Evolutionary conservation across 257 asterid species (phyloP).

Genomic region (Paraleonurus japonicus): DNA sequence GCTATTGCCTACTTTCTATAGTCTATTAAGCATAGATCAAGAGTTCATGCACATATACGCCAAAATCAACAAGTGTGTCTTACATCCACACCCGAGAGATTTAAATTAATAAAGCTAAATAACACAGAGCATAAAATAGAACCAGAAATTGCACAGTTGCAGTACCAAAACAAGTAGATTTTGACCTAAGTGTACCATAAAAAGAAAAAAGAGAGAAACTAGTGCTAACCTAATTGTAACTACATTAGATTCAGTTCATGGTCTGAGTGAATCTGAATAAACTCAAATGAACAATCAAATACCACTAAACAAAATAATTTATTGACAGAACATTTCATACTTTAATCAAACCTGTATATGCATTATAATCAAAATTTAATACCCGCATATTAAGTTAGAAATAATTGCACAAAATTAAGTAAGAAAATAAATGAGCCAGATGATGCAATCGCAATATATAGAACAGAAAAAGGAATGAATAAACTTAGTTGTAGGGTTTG

Average conservation of each 20-base stretch:
- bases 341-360: not conserved
- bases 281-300: constrained; percentile 8
- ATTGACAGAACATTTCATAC: constrained; percentile 1
- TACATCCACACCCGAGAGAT: not conserved
- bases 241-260: constrained; percentile 31
- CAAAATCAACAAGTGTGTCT: constrained; percentile 7
- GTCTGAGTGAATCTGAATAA: constrained; percentile 22
- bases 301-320: not conserved
- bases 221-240: constrained; percentile 19
- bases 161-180: not conserved
- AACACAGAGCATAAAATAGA: not conserved
- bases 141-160: constrained; percentile 12
- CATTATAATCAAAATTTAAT: not conserved
- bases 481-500: constrained; percentile 30
- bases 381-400: not conserved
- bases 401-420: not conserved
- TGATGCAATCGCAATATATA: not conserved
- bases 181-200: not conserved
- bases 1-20: not conserved
- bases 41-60: not conserved
- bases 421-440: not conserved
- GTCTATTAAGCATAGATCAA: constrained; percentile 4
- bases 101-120: constrained; percentile 23
- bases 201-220: not conserved
- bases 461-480: not conserved